Percentiles rank a stretch among this genome's conserved stretches.
phyloP scores from a whole-genome alignment of 306 rosid species.

The Malus asiatica region DNA sequence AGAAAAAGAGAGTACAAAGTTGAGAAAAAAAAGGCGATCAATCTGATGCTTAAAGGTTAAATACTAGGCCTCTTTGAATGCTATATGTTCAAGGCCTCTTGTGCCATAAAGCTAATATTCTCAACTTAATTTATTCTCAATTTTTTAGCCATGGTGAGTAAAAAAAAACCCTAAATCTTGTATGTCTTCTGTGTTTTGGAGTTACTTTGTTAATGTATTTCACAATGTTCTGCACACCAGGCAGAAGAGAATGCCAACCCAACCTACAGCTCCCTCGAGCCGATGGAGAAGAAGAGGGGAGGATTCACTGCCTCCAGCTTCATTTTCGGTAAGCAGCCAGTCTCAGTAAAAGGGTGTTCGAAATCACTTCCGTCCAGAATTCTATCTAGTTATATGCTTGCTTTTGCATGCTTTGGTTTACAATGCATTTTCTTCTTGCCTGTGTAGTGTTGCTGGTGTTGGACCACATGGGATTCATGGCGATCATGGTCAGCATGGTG shows the following conservation, averaged over 20 bases:
- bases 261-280: conserved; percentile 11
- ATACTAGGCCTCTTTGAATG: conserved; percentile 21
- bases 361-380: not conserved
- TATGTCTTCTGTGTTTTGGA: conserved; percentile 12
- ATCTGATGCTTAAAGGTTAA: conserved; percentile 24
- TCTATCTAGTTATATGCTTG: not conserved
- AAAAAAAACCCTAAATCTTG: not conserved
- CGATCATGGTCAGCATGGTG: conserved; percentile 71
- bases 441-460: conserved; percentile 46
- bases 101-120: not conserved
- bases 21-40: conserved; percentile 24
- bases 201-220: not conserved
- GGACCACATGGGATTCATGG: conserved; percentile 82
- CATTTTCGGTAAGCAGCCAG: conserved; percentile 43
- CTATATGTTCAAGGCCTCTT: conserved; percentile 4
- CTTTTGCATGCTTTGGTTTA: not conserved
- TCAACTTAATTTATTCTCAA: not conserved
- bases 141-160: not conserved
- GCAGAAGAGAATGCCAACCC: conserved; percentile 36
- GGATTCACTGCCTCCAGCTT: conserved; percentile 67
- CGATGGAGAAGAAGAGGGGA: conserved; percentile 37
- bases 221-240: not conserved
- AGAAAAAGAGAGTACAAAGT: not conserved
- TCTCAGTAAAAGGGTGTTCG: not conserved
- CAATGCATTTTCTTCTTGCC: not conserved